Evolutionary conservation across 495 filamentous ascomycete species (phyloP), one percentile per base, ranked within the genome.

Genomic region (Penicillium crystallinum): DNA sequence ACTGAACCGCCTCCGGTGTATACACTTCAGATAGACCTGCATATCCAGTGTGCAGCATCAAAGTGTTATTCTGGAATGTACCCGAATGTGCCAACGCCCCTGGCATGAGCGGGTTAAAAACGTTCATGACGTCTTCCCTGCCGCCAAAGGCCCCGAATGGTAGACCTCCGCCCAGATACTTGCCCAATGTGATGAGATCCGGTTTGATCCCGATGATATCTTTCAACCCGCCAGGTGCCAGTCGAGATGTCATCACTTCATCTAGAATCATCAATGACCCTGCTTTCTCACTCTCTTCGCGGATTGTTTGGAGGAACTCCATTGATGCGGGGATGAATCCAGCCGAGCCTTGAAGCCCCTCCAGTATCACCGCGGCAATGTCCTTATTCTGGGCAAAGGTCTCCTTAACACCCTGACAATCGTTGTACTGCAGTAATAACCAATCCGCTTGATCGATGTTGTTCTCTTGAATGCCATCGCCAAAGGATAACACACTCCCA

Each of bases 11-110:
- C 33, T 52, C 38, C 23, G 49, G 18, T 1, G 49, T 52, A 36
- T 44, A 52, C 8, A 52, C 49, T 17, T 52, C 25, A 42, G 17
- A 25, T 3, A 52, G 30, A 9, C 37, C 49, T 12, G n/a, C 29
- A 36, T 52, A 52, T n/a, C 49, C 49, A 22, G 49, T 8, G n/a
- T 41, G 30, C 29, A 52, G 18, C 49, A 52, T 52, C 38, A 86
- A 57, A 1, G 76, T 74, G 54, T 87, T 87, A 55, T 87, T 88
- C 46, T 88, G 86, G 58, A 84, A 88, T 0, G 84, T 88, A 0
- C 84, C 84, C 0, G 81, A 78, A 52, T 88, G 84, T 7, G 37
- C 23, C 11, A 73, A 45, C 12, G 41, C 33, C 51, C 34, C 42
- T 1, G 33, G 23, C 14, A n/a, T 39, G n/a, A 37, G 34, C n/a